Evolutionary conservation across 108 stramenopile genomes (phyloP).

Genomic region (Bacterosira constricta): DNA sequence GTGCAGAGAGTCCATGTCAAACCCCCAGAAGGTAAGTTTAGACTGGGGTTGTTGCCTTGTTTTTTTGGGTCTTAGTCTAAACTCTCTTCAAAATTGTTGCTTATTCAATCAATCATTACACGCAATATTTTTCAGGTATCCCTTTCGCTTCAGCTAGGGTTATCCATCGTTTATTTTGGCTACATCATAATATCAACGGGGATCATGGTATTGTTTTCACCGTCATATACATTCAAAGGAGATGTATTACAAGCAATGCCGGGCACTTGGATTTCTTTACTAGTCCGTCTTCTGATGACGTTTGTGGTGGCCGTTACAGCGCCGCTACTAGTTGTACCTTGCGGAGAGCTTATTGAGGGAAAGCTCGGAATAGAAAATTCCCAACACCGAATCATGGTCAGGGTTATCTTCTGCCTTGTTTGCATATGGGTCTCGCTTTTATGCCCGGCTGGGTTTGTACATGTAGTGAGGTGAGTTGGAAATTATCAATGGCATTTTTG

Average conservation of each 20-base stretch:
- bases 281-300: slow-evolving; percentile 65
- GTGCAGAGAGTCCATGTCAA: slow-evolving; percentile 77
- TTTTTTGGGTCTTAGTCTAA: no score
- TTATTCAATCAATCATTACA: no score
- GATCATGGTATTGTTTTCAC: slow-evolving; percentile 53
- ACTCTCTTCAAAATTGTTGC: no score
- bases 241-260: slow-evolving; percentile 79
- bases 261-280: slow-evolving; percentile 39
- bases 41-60: no score
- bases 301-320: slow-evolving; percentile 67
- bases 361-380: slow-evolving; percentile 43
- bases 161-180: slow-evolving; percentile 52
- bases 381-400: slow-evolving; percentile 35
- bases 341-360: slow-evolving; percentile 78
- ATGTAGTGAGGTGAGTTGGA: no score
- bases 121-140: no score
- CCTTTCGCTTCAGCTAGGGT: slow-evolving; percentile 54
- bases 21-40: slow-evolving; percentile 45
- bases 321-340: slow-evolving; percentile 77
- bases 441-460: slow-evolving; percentile 73
- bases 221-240: slow-evolving; percentile 56
- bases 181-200: slow-evolving; percentile 67
- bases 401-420: slow-evolving; percentile 49
- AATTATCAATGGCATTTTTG: no score
- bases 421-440: slow-evolving; percentile 48